Evolutionary conservation across 1,284 basidiomycete genomes (phyloP), one percentile per base, ranked within the genome.

Genomic region (Ganoderma sp.): DNA sequence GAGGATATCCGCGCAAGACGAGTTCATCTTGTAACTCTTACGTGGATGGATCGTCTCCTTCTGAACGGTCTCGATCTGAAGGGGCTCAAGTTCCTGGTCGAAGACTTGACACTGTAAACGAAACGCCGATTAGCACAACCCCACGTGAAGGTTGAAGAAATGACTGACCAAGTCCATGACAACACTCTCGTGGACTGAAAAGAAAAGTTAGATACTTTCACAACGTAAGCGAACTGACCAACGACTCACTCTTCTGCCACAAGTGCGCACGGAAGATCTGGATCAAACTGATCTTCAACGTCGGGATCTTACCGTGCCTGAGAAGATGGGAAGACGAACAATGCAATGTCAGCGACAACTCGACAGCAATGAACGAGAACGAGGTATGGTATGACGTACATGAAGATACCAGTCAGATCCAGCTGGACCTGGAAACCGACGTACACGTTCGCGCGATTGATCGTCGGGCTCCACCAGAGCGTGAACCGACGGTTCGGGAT

Each of bases 11-110:
- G 97, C 97, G 73, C 93, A 95, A 48, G 93, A 95, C 14, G 97
- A 98, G 82, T 99, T 99, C 96, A 99, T 98, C 87, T 99, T 98
- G 89, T 99, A 99, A 85, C 95, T 98, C 87, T 99, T 99, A 82
- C 97, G 93, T 76, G 98, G 97, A 81, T 95, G 97, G 73, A 99
- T 99, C 0, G 97, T 99, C 82, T 99, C 97, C 83, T 99, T 99
- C 81, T 99, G 98, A 1, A 99, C 98, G 0, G 97, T 99, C 85
- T 99, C 98, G 77, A 99, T 99, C 76, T 98, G 96, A 6, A 99
- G 83, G 0, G 98, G 97, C 79, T 99, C 98, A 48, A 99, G 87
- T 77, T 99, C 97, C 81, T 99, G 97, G 83, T 99, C 98, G 76
- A 99, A 98, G 22, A 99, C 97, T 87, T 99, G 97, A 83, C 96